Evolutionary conservation across 495 filamentous ascomycete genomes (phyloP), one percentile per base, ranked within the genome.

Genomic region (Penicillium coprophilum): DNA sequence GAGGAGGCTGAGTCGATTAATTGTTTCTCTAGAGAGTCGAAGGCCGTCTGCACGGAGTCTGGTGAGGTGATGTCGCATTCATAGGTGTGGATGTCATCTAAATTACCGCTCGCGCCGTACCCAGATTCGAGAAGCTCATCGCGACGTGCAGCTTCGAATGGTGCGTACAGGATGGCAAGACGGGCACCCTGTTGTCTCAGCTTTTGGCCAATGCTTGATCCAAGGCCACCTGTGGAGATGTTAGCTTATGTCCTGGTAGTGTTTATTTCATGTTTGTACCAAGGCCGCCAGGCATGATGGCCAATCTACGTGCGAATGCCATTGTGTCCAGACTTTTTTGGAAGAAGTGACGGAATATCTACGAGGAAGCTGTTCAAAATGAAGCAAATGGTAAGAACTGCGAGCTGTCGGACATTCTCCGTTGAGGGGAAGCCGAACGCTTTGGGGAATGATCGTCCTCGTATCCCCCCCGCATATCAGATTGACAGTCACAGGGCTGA

Each of bases 21-120:
- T 10, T 74, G 60, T 5, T 63, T 57, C 2, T 65, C 20, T 0
- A 76, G 28, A 1, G 60, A 39, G 23, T 27, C 17, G 27, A 76
- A 76, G 0, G 66, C 71, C 10, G 65, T 58, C 34, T 73, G 62
- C 1, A 76, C 73, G 0, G 71, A 74, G 0, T 71, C 64, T 15
- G 73, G 63, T 0, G 67, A 69, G 0, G 73, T 74, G 57, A 76
- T 76, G 34, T 76, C 73, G 61, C 73, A 76, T 64, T 72, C 71
- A 36, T 74, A 76, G 10, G 70, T 64, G 54, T 54, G 64, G 57
- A 76, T 71, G 19, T 65, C 59, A 23, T 65, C 50, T 9, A 47
- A 2, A 23, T 45, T 50, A 10, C 53, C 19, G 46, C 23, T 40
- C 10, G 62, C 59, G 13, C 60, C 63, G 62, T 75, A 76, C 1